Evolutionary conservation across 2,329 filamentous ascomycete species (phyloP), one percentile per base, ranked within the genome.

Genomic region (Diaporthe humulicola): DNA sequence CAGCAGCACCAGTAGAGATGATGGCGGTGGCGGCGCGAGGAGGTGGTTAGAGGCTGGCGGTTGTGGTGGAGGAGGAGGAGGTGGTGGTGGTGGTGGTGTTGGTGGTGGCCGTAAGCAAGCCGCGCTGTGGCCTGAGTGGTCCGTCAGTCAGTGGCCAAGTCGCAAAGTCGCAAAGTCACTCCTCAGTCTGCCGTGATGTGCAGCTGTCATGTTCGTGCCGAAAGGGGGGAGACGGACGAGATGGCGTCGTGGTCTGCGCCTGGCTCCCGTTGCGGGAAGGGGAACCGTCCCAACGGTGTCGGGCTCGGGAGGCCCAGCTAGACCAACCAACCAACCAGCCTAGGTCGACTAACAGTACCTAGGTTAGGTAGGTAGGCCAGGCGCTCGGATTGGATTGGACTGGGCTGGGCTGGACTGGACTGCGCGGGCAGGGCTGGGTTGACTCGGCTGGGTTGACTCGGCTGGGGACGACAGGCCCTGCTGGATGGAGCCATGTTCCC

Each of bases 401-500:
- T 52, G 19, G 8, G n/a, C 22, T 28, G 33, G 45, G 45, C n/a
- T 67, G 22, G 64, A 36, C 36, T 67, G 40, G 28, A n/a, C 61
- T 52, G 42, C 45, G 28, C 64, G 19, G 8, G n/a, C 22, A 38
- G 33, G 45, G 45, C n/a, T 67, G 22, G 58, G 7, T 52, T 67
- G 45, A 67, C 61, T 38, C 61, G 61, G 45, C 61, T 67, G 61
- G 61, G 38, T n/a, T n/a, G n/a, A 67, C 61, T 38, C 61, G 61
- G 45, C 61, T 67, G 61, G 61, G 38, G 33, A 40, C 30, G 22
- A 54, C 48, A 69, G 64, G 33, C 48, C 48, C 33, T 40, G 48
- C 22, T 54, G 48, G 48, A 36, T 56, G 45, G 70, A 56, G 70
- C 17, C 70, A 72, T 72, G 48, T 64, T 72, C 70, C 70, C 57